phyloP scores from a whole-genome alignment of 768 basidiomycete species.

The Amyloporia xantha region DNA sequence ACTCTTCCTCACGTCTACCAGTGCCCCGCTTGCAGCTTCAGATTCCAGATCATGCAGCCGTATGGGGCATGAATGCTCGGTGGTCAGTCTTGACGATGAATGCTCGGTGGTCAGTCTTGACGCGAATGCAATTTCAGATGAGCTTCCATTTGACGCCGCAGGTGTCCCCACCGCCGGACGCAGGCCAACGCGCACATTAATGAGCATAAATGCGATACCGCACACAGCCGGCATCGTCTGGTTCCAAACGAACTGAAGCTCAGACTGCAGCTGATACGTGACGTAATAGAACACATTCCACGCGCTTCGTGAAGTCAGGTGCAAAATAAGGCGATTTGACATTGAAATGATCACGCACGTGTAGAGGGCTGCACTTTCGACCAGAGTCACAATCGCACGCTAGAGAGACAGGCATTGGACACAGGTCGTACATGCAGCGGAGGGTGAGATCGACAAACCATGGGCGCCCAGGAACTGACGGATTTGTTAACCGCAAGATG shows the following conservation, averaged over 20 bases:
- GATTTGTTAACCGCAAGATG: neutral
- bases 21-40: no score
- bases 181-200: neutral
- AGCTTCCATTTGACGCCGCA: no score
- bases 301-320: neutral
- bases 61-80: no score
- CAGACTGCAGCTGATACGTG: neutral
- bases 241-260: neutral
- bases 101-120: no score
- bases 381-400: neutral
- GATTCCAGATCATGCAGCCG: no score
- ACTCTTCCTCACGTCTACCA: no score
- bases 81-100: no score
- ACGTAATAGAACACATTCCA: neutral
- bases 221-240: neutral
- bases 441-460: neutral
- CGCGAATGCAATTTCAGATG: no score
- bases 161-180: no score
- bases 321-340: neutral
- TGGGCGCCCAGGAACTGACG: neutral
- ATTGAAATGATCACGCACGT: neutral
- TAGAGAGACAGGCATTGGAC: neutral
- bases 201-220: neutral
- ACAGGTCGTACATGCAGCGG: no score
- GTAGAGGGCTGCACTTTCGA: neutral